Evolutionary conservation across 352 stramenopile species (phyloP), one percentile per base, ranked within the genome.

Genomic region (Globisporangium uncinulatum): DNA sequence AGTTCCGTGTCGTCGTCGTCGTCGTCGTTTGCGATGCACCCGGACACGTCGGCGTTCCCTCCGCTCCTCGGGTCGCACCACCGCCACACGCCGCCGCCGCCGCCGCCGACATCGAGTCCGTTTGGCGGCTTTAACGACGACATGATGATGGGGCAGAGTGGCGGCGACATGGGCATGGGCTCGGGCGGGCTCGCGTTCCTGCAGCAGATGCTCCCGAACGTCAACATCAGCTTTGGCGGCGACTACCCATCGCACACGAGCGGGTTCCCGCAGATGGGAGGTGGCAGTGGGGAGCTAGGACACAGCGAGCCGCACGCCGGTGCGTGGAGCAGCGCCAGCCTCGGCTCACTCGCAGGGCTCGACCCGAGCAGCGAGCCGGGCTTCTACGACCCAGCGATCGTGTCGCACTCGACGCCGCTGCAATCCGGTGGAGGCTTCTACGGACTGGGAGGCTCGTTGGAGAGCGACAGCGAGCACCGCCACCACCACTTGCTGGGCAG

Each of bases 131-230:
- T 66, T 6, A 21, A 44, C 46, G 59, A 58, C 44, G 59, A 53
- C 45, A 52, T 57, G 39, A 52, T 57, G 39, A 45, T 31, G 41
- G 52, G 39, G 11, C 37, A 37, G 7, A 34, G 24, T 13, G 59
- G 34, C 34, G 34, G 24, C 24, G 24, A 29, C 24, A 29, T 29
- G 24, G 24, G 59, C 15, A 48, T 50, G n/a, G 57, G 55, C 3
- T 73, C 67, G 15, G 83, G 34, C 34, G 34, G 83, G 0, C 66
- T 94, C 1, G 83, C 81, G 41, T 94, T 92, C 61, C 66, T 94
- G 31, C 83, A 94, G 74, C 79, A 91, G 58, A 94, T 94, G 83
- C 76, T 94, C 17, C 83, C 83, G 10, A 94, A 94, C 54, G 83
- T 94, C 32, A 92, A 94, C 69, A 94, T 94, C 52, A 94, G 83